Percentiles rank a stretch among this genome's conserved stretches.
Conservation (phyloP, 75 land plant species). For the Pinus taeda region DNA sequence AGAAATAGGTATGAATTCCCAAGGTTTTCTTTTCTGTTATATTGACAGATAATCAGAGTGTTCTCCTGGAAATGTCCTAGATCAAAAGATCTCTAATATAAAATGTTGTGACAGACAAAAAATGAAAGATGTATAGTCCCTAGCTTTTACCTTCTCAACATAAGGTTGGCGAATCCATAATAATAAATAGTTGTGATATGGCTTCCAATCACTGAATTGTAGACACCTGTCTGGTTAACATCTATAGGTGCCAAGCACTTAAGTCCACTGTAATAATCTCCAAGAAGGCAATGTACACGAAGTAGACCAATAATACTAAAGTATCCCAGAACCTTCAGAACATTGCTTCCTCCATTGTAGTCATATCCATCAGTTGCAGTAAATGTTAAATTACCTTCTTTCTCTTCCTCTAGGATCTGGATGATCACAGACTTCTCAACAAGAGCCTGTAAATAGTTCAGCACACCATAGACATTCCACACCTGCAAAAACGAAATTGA, state of each 20-base stretch:
- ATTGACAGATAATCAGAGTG: not conserved
- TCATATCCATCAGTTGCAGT: conserved; percentile 97
- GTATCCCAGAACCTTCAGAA: conserved; percentile 92
- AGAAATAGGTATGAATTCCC: too few relatives aligned
- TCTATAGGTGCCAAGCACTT: conserved; percentile 89
- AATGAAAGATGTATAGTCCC: not conserved
- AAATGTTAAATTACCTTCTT: conserved; percentile 79
- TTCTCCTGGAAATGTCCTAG: not conserved
- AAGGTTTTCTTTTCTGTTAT: not conserved
- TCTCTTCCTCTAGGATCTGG: conserved; percentile 85
- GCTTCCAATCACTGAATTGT: conserved; percentile 83
- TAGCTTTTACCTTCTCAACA: conserved; percentile 78
- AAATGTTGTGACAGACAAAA: not conserved
- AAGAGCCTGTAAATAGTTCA: conserved; percentile 92
- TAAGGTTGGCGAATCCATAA: conserved; percentile 95
- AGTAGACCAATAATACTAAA: conserved; percentile 93
- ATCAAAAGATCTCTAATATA: not conserved
- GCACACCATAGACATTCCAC: conserved; percentile 95
- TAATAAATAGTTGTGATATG: conserved; percentile 92
- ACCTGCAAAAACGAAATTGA: conserved; percentile 45
- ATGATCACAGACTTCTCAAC: conserved; percentile 88
- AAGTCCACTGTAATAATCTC: conserved; percentile 94
- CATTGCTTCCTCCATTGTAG: conserved; percentile 95
- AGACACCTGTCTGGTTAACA: conserved; percentile 81
- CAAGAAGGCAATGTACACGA: conserved; percentile 88